Percentiles rank a stretch among this genome's conserved stretches.
These are phyloP conservation scores for Ceratocystiopsis sp. DNA, from an alignment of 2,329 filamentous ascomycete species.

Conservation along the genomic window DNA sequence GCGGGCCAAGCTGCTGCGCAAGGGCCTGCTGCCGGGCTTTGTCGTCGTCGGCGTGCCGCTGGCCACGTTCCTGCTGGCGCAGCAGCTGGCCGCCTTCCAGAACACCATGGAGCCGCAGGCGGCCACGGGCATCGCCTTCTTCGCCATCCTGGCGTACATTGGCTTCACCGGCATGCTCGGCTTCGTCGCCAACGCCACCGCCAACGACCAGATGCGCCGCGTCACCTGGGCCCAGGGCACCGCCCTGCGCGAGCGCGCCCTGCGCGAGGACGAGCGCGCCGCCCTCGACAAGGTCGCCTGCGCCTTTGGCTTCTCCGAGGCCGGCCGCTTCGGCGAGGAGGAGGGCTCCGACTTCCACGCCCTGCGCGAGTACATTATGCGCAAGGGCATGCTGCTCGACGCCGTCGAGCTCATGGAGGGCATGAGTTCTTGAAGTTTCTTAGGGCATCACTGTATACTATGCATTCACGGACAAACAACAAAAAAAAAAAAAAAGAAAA, in stretches of 20 bases:
- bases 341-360: constrained; percentile 80
- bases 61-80: constrained; percentile 53
- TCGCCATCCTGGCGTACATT: constrained; percentile 69
- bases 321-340: constrained; percentile 69
- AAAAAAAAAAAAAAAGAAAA: background rate
- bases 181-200: constrained; percentile 65
- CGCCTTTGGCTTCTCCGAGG: constrained; percentile 82
- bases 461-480: background rate
- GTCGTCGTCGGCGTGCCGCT: constrained; percentile 42
- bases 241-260: constrained; percentile 64
- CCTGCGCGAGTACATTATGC: constrained; percentile 64
- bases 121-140: constrained; percentile 64
- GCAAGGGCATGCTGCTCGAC: constrained; percentile 81
- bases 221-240: constrained; percentile 81
- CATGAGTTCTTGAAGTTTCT: constrained; percentile 35
- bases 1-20: constrained; percentile 48
- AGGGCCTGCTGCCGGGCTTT: constrained; percentile 41
- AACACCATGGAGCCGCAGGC: constrained; percentile 58
- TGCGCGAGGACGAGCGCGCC: constrained; percentile 77
- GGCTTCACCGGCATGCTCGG: constrained; percentile 68
- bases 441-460: too few relatives aligned
- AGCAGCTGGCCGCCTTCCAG: constrained; percentile 48
- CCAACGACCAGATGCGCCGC: constrained; percentile 88
- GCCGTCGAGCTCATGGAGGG: constrained; percentile 81
- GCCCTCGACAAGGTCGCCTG: constrained; percentile 73